Evolutionary conservation across 371 early-diverging fungal genomes (phyloP), one percentile per base, ranked within the genome.

Genomic region (Mucor piriformis): DNA sequence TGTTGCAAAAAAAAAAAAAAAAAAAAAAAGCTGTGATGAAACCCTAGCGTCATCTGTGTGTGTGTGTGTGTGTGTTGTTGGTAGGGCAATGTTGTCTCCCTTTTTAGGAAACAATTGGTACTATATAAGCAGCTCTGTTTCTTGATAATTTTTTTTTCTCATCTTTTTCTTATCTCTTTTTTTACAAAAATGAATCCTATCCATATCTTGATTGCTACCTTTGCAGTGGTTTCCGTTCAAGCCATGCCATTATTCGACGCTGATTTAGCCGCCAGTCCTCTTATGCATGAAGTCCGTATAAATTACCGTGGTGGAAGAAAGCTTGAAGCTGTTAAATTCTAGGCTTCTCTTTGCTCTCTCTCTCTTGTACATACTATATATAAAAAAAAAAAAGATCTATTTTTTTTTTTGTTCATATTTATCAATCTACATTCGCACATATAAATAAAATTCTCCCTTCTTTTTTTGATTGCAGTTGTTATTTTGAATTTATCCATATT

Each of bases 211-310:
- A 42, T 46, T 38, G n/a, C 49, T 40, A 40, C 38, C 40, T 12
- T 38, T 29, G 18, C 40, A 18, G 38, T 58, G 2, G 6, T 40
- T 27, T 18, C 49, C 5, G 15, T 20, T 43, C 59, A 61, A 44
- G 49, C 67, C 23, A 47, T 70, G 13, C 70, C 70, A 16, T 61
- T 70, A n/a, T 63, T 70, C 32, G 70, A 70, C 47, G 50, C 64
- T 29, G 70, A 70, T 40, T 53, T 70, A 37, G 64, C 49, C 10
- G 70, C 70, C 8, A 70, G 63, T 43, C 70, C 70, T 20, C 63
- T 66, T 15, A 57, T 70, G 53, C 70, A 70, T 55, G 66, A 70
- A 35, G 46, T 49, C 10, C 60, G 53, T 24, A 53, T 63, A 11
- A 55, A 35, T 24, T 69, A 69, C 37, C 69, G 69, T 50, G 66